These are phyloP conservation scores for Phytophthora kernoviae DNA, from an alignment of 352 stramenopile species.

Conservation along the genomic window DNA sequence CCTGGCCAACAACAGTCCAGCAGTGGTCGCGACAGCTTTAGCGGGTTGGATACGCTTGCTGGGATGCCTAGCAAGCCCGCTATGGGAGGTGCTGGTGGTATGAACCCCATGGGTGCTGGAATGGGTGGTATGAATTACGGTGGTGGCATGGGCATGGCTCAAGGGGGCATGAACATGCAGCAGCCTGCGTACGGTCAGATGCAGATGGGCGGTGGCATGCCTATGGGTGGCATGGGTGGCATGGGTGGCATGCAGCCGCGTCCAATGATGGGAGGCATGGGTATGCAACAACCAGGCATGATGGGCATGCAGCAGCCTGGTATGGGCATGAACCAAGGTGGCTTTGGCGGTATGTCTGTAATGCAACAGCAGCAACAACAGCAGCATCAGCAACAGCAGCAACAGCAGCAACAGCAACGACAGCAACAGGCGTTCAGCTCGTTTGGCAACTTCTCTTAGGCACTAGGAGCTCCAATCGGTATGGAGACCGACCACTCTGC, in stretches of 20 bases:
- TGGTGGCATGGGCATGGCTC: constrained; percentile 31
- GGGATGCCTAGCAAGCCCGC: constrained; percentile 75
- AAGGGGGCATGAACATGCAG: constrained; percentile 28
- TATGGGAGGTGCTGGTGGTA: constrained; percentile 48
- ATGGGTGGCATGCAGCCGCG: constrained; percentile 29
- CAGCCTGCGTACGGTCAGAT: constrained; percentile 44
- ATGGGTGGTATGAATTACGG: constrained; percentile 63
- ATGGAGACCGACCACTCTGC: constrained; percentile 3
- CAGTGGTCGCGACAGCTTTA: constrained; percentile 74
- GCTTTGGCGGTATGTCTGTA: constrained; percentile 44
- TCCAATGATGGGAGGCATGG: constrained; percentile 10
- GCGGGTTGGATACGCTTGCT: constrained; percentile 78
- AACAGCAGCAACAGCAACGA: constrained; percentile 58
- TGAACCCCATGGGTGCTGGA: constrained; percentile 51
- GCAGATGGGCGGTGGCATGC: constrained; percentile 44
- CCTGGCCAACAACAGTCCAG: constrained; percentile 20
- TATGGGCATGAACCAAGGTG: constrained; percentile 60
- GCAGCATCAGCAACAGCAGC: constrained; percentile 52
- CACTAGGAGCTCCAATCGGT: background rate
- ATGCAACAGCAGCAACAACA: constrained; percentile 58
- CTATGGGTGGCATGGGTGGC: constrained; percentile 35
- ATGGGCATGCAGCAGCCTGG: constrained; percentile 16
- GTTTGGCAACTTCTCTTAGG: constrained; percentile 50
- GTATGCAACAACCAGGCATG: constrained; percentile 35
- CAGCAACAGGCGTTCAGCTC: constrained; percentile 66